Evolutionary conservation across 805 yeast species (phyloP).

Genomic region (Saccharomycopsis oosterbeekiorum): DNA sequence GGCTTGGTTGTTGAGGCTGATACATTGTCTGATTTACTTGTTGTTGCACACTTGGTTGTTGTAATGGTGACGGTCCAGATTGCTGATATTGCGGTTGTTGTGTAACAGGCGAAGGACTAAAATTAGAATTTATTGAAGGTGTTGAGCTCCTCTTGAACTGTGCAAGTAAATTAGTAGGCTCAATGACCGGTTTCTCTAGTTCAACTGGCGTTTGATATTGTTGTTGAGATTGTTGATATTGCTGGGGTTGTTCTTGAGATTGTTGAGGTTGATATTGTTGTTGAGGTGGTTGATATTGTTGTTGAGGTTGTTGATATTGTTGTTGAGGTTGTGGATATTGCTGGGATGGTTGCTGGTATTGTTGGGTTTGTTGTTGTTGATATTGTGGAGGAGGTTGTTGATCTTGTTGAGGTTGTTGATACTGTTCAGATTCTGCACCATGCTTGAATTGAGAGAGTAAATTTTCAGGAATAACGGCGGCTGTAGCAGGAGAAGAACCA

Average conservation of each 20-base stretch:
- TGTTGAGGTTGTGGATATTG: neutral
- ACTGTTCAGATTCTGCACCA: constrained; percentile 18
- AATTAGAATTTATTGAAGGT: neutral
- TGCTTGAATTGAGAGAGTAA: neutral
- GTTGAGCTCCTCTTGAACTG: neutral
- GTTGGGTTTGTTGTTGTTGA: neutral
- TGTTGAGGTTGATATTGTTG: neutral
- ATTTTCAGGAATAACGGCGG: neutral
- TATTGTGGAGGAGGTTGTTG: neutral
- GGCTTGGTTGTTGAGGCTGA: constrained; percentile 4
- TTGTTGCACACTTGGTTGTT: neutral
- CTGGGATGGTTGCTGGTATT: neutral
- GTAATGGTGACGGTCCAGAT: neutral
- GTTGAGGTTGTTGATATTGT: neutral
- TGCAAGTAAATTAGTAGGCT: constrained; percentile 3
- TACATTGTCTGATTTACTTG: neutral
- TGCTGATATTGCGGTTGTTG: constrained; percentile 5
- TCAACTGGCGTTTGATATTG: neutral
- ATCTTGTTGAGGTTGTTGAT: neutral
- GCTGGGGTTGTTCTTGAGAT: neutral
- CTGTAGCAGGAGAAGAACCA: constrained; percentile 19
- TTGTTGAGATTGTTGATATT: neutral
- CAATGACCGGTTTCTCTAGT: neutral
- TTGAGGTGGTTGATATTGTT: neutral
- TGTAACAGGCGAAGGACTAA: too few relatives aligned